Percentiles rank a stretch among this genome's conserved stretches.
These are phyloP conservation scores for Phytophthora crassamura DNA, from an alignment of 352 stramenopile species.

Conservation along the genomic window DNA sequence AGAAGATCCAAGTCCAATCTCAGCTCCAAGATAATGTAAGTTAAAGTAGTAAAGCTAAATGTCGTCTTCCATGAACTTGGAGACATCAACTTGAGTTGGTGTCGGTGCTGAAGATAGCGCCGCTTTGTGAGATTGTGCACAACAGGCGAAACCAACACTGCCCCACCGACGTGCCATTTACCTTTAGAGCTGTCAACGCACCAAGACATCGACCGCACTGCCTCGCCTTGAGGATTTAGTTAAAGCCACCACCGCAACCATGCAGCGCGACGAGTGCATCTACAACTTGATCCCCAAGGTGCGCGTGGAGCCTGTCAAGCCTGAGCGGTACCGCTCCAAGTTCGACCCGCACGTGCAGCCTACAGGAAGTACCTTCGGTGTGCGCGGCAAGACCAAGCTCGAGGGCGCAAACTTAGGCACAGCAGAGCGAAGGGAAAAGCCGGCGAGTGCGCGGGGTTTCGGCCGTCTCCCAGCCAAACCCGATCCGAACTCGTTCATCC, in stretches of 20 bases:
- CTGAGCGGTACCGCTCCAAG: constrained; percentile 89
- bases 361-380: constrained; percentile 90
- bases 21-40: neutral
- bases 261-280: constrained; percentile 91
- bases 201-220: constrained; percentile 1
- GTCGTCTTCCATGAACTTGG: too few species aligned
- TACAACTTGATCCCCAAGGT: constrained; percentile 92
- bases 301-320: constrained; percentile 70
- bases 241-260: constrained; percentile 17
- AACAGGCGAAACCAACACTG: constrained; percentile 18
- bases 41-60: constrained; percentile 12
- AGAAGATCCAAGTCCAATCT: neutral
- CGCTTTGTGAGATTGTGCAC: constrained; percentile 19
- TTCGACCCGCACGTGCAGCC: constrained; percentile 85
- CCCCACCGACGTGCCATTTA: constrained; percentile 12
- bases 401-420: constrained; percentile 72
- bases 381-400: constrained; percentile 74
- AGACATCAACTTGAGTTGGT: too few species aligned
- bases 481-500: constrained; percentile 76
- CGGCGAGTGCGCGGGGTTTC: constrained; percentile 66
- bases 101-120: constrained; percentile 38
- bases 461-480: constrained; percentile 64
- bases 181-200: constrained; percentile 9
- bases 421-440: constrained; percentile 47
- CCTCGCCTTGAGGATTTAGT: neutral